Evolutionary conservation across 345 rosid genomes (phyloP), one percentile per base, ranked within the genome.

Genomic region (Arabis hirsuta): DNA sequence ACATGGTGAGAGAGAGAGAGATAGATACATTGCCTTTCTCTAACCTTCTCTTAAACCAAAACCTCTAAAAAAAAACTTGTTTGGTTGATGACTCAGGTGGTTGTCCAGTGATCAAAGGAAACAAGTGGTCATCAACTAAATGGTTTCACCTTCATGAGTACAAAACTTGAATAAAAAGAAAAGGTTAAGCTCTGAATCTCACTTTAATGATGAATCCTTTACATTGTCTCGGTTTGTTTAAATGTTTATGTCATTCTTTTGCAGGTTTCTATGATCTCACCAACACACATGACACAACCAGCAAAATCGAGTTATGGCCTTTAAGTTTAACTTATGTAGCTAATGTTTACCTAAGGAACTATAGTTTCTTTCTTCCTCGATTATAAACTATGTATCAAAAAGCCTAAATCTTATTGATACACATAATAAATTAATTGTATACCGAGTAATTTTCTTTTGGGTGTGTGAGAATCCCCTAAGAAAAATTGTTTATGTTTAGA

Each of bases 41-140:
- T 45, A 5, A 20, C 14, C 38, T 14, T 10, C 34, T 26, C 39
- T 19, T 13, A 42, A 9, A 43, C 4, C 41, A 42, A 56, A 56
- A 16, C 31, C 58, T 51, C 56, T 44, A 13, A 31, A 3, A 13
- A 31, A 3, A 45, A 64, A 2, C 32, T 59, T 11, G 0, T 22
- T 9, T 66, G 43, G 16, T 57, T 74, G 43, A 39, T 51, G n/a
- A n/a, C n/a, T 54, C 80, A 93, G 98, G 97, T 69, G 96, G 97
- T 69, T 94, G 96, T 74, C 86, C 94, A 34, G 95, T 94, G 77
- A 89, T 94, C 62, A 83, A 68, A 78, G 98, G 98, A 62, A 86
- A 85, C 79, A 90, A 94, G 68, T 94, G 98, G 98, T 91, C 98
- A 63, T 85, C 96, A 19, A 94, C 98, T 38, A 93, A 93, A 73